Evolutionary conservation across 2,329 filamentous ascomycete genomes (phyloP), one percentile per base, ranked within the genome.

Genomic region (Fusarium sp.): DNA sequence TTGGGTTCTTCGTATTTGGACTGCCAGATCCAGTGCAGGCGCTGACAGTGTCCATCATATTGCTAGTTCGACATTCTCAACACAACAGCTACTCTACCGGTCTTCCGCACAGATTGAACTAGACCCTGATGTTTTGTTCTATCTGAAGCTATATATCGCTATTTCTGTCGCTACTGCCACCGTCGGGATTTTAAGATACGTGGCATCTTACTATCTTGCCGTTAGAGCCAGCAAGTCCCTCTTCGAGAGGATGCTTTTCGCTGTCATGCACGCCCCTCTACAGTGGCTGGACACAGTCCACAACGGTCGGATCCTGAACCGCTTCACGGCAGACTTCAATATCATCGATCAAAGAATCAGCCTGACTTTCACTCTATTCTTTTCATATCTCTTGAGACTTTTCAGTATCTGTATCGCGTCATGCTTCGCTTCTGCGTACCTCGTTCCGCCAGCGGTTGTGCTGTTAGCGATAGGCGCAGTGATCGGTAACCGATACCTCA

Each of bases 221-320:
- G 84, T 93, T 69, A 84, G 83, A 58, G 91, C 91, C 8, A 93
- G 91, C 16, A 83, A 87, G 41, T 79, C 80, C 45, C 81, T 94
- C 5, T 94, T 93, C 65, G 83, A 88, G 16, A 85, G 84, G 45
- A 85, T 93, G 62, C 89, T 89, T 48, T 88, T 86, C 70, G 84
- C 87, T 1, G 84, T 94, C 11, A 82, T 94, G 10, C 86, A 90
- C 16, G 89, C 91, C 3, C 91, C 90, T 1, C 82, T 94, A 18
- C 83, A 91, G 53, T 93, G 91, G 90, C 83, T 94, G n/a, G 92
- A 94, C 75, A 94, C 91, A 0, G 89, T 93, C 0, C 92, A 92
- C 0, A 82, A 92, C 1, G 92, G 92, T 3, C 87, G 91, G 31
- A 88, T 94, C 28, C 81, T 94, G 18, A 94, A 94, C 77, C 86